Evolutionary conservation across 2,329 filamentous ascomycete genomes (phyloP).

Genomic region (Acrodontium crateriforme): DNA sequence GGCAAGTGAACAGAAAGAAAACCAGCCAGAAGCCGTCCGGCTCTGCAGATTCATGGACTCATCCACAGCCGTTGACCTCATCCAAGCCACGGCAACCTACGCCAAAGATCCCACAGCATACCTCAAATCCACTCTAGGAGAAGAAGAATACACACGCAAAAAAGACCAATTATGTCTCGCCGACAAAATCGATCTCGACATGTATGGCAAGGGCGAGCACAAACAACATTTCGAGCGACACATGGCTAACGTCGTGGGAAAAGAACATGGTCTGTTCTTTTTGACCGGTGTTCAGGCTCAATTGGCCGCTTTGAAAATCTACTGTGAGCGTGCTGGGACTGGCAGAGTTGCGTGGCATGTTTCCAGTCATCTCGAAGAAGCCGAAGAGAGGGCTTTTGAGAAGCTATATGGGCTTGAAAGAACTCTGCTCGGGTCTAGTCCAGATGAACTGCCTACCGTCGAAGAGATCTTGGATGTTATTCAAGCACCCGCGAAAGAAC

Average conservation of each 20-base stretch:
- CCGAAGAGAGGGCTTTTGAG: constrained; percentile 7
- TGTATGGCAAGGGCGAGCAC: constrained; percentile 9
- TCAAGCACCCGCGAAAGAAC: constrained; percentile 2
- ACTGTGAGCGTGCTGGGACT: constrained; percentile 4
- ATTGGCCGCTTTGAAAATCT: constrained; percentile 8
- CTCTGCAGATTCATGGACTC: constrained; percentile 1
- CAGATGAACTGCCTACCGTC: constrained; percentile 6
- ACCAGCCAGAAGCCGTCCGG: background rate
- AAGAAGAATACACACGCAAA: constrained; percentile 4
- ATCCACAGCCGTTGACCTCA: background rate
- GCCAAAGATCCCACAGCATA: constrained; percentile 7
- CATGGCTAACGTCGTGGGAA: constrained; percentile 10
- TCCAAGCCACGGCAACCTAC: constrained; percentile 4
- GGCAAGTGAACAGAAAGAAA: too few species aligned
- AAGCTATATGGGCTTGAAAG: constrained; percentile 9
- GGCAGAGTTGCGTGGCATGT: constrained; percentile 11
- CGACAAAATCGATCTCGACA: constrained; percentile 7
- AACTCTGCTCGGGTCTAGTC: constrained; percentile 4
- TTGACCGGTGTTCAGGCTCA: constrained; percentile 14
- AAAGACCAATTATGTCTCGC: constrained; percentile 6
- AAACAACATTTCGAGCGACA: constrained; percentile 11
- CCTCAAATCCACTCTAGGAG: constrained; percentile 6
- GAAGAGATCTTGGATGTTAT: constrained; percentile 8
- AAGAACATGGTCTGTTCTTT: constrained; percentile 13
- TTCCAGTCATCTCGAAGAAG: constrained; percentile 10